Conservation (phyloP, 129 eudicot genomes). For the Arctium minus region DNA sequence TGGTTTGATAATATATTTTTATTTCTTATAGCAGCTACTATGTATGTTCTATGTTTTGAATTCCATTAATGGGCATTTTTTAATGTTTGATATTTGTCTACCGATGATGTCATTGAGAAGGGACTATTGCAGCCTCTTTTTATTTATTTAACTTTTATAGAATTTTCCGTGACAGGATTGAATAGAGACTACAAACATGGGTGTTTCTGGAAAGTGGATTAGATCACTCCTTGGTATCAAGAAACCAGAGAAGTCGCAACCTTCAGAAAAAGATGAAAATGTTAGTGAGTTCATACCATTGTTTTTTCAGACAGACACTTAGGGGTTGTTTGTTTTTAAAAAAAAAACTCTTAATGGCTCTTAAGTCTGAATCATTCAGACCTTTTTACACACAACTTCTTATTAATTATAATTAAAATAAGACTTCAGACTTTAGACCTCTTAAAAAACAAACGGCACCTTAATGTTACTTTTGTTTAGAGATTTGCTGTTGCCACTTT, state of each 20-base stretch:
- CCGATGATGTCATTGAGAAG: neutral
- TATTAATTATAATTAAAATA: too few species aligned
- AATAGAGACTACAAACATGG: slow-evolving; percentile 42
- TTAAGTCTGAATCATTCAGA: too few species aligned
- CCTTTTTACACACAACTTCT: too few species aligned
- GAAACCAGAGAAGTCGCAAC: slow-evolving; percentile 64
- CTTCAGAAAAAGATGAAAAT: slow-evolving; percentile 54
- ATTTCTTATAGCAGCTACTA: neutral
- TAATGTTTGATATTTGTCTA: neutral
- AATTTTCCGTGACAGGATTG: slow-evolving; percentile 9
- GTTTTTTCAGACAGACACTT: neutral
- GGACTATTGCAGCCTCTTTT: neutral
- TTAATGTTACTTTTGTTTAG: neutral
- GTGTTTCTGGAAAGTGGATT: slow-evolving; percentile 77
- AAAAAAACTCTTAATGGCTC: too few species aligned
- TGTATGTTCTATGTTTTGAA: neutral
- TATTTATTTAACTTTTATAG: neutral
- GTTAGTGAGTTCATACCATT: slow-evolving; percentile 30
- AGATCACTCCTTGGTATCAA: slow-evolving; percentile 68
- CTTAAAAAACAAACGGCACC: too few species aligned
- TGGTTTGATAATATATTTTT: neutral
- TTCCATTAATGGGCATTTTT: neutral
- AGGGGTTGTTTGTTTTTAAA: neutral
- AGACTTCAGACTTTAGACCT: too few species aligned
- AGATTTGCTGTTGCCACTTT: neutral